Base-by-base conservation (phyloP, 768 basidiomycete species). In the Phanerochaete sordida region DNA sequence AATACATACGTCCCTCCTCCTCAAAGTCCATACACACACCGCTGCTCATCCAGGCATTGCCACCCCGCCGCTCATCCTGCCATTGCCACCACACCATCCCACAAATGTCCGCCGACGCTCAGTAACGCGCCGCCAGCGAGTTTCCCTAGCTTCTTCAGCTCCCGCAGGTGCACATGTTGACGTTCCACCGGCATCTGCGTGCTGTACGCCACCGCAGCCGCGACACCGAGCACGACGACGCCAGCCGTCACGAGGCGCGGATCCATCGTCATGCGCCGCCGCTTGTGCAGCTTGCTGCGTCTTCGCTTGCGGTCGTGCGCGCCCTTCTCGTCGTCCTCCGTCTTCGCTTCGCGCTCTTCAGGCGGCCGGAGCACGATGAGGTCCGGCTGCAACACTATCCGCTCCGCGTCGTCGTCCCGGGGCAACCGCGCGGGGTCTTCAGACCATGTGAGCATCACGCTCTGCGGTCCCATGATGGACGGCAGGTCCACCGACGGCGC, bases 391-490 rank as follows among this genome's bases (percentile, higher is more conserved):
- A 70, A 68, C 21, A 88, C 84, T 78, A 87, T 84, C 8, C 73
- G 69, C 71, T 89, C 88, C 3, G 87, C 87, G 49, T 78, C 80
- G 54, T 79, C 74, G 64, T 86, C 85, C 8, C 71, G 65, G 0
- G 81, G 83, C 45, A 83, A 70, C n/a, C 72, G 70, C 0, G 70
- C 52, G 2, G 69, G 65, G 27, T 73, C 69, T 64, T 85, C 81
- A 19, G 80, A 82, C 90, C 90, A 93, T 9, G 91, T 92, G 69
- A 80, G 83, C 53, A 91, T 75, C 37, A 83, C 88, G 66, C 89
- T 91, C 65, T 88, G 85, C 0, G 88, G 89, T 9, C 91, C 91
- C 81, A 93, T 84, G 50, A 89, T 89, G 28, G 76, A 74, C 6
- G 79, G 72, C 16, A 90, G 74, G 2, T 64, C 68, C 13, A 93